Evolutionary conservation across 306 rosid genomes (phyloP).

Genomic region (Cucurbita ficifolia): DNA sequence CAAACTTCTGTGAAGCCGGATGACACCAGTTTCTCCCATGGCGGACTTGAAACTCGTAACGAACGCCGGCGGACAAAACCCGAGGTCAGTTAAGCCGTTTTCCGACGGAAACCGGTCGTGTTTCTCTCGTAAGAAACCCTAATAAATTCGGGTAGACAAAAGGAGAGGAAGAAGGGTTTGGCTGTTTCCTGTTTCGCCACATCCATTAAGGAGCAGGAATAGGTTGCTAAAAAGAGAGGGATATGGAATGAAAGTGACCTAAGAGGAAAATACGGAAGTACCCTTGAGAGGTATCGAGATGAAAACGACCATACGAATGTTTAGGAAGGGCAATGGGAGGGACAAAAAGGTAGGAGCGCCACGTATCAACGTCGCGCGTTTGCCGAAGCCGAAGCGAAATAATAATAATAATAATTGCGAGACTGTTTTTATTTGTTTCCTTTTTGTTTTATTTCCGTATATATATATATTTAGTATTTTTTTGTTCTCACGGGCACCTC

Average conservation of each 20-base stretch:
- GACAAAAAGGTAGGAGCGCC: background rate
- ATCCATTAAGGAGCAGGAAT: background rate
- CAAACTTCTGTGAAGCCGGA: constrained; percentile 31
- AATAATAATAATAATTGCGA: background rate
- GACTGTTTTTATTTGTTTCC: background rate
- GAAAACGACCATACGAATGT: background rate
- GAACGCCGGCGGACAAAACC: background rate
- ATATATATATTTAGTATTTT: background rate
- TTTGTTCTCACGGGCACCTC: background rate
- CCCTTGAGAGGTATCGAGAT: background rate
- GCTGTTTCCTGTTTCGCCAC: background rate
- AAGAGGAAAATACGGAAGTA: background rate
- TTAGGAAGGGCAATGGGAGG: background rate
- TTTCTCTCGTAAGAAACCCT: background rate
- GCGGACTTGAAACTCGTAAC: background rate
- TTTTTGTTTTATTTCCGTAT: background rate
- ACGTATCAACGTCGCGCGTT: background rate
- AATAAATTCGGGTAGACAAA: background rate
- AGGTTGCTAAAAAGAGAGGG: background rate
- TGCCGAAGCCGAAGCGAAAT: background rate
- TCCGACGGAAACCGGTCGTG: background rate
- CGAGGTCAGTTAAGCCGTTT: background rate
- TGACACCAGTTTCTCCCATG: constrained; percentile 56
- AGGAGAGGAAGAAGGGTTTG: background rate
- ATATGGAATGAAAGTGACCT: background rate